Evolutionary conservation across 352 stramenopile species (phyloP), one percentile per base, ranked within the genome.

Genomic region (Pseudoperonospora humuli): DNA sequence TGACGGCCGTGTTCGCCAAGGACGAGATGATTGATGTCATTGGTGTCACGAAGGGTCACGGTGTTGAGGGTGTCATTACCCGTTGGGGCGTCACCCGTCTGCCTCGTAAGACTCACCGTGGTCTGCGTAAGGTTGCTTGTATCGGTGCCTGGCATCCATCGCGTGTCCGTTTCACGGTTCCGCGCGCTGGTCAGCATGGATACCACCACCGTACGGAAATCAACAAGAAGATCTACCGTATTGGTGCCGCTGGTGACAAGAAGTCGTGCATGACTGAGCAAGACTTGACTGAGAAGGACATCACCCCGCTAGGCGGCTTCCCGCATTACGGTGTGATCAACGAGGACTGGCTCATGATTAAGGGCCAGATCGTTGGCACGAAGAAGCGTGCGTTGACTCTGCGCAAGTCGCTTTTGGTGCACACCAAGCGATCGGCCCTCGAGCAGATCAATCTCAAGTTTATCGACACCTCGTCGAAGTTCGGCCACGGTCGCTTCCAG

Each of bases 181-280:
- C 97, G 49, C 96, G 97, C 80, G 95, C 96, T 54, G 97, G 97
- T 97, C 97, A 99, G 76, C 88, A 98, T 75, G 97, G 97, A 73
- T 99, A 99, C 90, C 96, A 99, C 78, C 97, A 99, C 86, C 95
- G 97, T 90, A 99, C 96, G 39, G 97, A 99, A 84, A 95, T 98
- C 61, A 99, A 99, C 95, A 99, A 99, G 85, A 98, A 99, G 90
- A 97, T 99, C 54, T 99, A 99, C 91, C 94, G 96, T 50, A 91
- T 99, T 39, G 97, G 96, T 73, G 82, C 76, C 32, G 70, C 75
- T 34, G 84, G 84, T 24, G 84, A 96, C 64, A 87, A 89, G 67
- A 97, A 96, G 65, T 97, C 83, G 69, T 96, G 79, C 75, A 96
- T 96, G 64, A 99, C 97, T 10, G 95, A 99, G 59, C 85, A 95